Conservation (phyloP, 306 rosid species). For the Adenanthera pavonina region DNA sequence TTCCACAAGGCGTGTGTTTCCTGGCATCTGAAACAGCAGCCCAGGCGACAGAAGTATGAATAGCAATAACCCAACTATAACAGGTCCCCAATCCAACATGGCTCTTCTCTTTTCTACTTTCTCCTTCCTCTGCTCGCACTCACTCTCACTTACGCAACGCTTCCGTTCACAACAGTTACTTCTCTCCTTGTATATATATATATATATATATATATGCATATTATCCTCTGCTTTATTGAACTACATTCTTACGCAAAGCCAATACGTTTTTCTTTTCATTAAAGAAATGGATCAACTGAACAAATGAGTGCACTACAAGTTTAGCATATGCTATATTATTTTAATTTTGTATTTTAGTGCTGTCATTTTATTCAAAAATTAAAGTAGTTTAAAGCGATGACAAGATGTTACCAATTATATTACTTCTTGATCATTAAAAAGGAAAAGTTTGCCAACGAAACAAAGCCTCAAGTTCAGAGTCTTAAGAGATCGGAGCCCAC, state of each 20-base stretch:
- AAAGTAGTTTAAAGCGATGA: not conserved
- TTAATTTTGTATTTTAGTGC: not conserved
- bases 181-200: not conserved
- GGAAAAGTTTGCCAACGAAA: not conserved
- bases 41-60: slow-evolving; percentile 70
- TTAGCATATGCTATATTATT: not conserved
- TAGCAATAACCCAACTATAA: slow-evolving; percentile 49
- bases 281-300: slow-evolving; percentile 40
- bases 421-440: not conserved
- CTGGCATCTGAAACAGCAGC: slow-evolving; percentile 61
- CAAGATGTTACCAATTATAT: not conserved
- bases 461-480: not conserved
- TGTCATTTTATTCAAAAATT: not conserved
- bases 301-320: not conserved
- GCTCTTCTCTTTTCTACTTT: not conserved
- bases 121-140: not conserved
- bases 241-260: slow-evolving; percentile 45
- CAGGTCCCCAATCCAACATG: slow-evolving; percentile 70
- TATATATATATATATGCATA: not conserved
- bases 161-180: not conserved
- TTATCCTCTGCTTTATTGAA: not conserved
- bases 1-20: slow-evolving; percentile 45
- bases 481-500: not conserved
- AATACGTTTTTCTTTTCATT: slow-evolving; percentile 23
- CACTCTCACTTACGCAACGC: not conserved